Percentiles rank a stretch among this genome's conserved stretches.
Conservation (phyloP, 208 protist species). For the Crithidia brevicula region DNA sequence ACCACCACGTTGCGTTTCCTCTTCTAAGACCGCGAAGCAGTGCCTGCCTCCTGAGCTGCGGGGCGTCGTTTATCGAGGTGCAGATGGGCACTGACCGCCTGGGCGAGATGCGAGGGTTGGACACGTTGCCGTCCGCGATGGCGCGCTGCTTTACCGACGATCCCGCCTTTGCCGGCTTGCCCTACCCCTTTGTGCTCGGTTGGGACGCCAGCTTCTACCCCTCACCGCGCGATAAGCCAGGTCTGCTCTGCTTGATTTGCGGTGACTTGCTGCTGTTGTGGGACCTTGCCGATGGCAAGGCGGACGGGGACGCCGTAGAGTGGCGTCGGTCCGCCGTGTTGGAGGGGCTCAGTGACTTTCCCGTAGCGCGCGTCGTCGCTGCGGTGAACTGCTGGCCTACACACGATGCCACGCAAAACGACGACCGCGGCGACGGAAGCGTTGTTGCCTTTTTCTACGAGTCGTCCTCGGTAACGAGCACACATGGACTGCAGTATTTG, state of each 20-base stretch:
- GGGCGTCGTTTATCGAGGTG: conserved; percentile 52
- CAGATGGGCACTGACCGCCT: conserved; percentile 32
- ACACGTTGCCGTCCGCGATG: conserved; percentile 11
- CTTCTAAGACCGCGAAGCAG: conserved; percentile 21
- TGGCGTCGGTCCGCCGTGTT: conserved; percentile 18
- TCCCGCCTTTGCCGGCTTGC: conserved; percentile 53
- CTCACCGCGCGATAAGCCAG: conserved; percentile 17
- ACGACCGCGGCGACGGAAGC: background rate
- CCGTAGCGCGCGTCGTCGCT: conserved; percentile 25
- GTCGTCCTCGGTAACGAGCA: background rate
- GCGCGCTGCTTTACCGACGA: conserved; percentile 24
- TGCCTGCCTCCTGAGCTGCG: conserved; percentile 61
- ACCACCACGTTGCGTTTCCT: conserved; percentile 51
- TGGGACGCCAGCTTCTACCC: conserved; percentile 76
- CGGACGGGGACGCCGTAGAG: conserved; percentile 8
- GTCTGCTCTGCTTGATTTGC: conserved; percentile 55
- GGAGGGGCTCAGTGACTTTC: conserved; percentile 39
- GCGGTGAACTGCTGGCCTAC: conserved; percentile 30
- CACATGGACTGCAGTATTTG: conserved; percentile 17
- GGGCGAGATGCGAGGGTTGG: conserved; percentile 13
- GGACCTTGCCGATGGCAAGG: conserved; percentile 39
- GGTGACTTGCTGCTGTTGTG: conserved; percentile 56
- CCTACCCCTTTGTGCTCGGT: conserved; percentile 59
- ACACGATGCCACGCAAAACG: background rate
- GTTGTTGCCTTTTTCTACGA: conserved; percentile 25